phyloP scores from a whole-genome alignment of 805 yeast genomes.

The Saturnispora quitensis region DNA sequence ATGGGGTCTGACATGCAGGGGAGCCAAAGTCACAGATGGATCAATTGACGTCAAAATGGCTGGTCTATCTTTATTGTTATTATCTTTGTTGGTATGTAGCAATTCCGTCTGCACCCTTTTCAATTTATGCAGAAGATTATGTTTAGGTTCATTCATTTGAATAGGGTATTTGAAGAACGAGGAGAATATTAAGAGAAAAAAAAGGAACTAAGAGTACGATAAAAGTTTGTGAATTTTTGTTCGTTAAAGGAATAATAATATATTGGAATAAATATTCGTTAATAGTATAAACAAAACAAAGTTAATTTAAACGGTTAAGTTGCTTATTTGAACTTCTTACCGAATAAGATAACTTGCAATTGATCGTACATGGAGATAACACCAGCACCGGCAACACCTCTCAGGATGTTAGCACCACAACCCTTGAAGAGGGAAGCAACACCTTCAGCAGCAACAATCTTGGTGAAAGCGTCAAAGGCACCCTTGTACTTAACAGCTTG shows the following conservation, averaged over 20 bases:
- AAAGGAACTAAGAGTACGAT: not conserved
- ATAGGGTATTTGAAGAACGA: not conserved
- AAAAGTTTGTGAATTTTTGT: not conserved
- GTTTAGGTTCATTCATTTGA: not conserved
- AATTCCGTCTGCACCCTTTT: not conserved
- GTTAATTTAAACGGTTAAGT: conserved; percentile 12
- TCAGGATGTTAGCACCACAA: conserved; percentile 98
- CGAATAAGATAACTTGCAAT: conserved; percentile 88
- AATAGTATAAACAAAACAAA: conserved; percentile 7
- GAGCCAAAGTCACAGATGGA: not conserved
- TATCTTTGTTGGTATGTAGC: not conserved
- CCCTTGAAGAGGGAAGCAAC: conserved; percentile 90
- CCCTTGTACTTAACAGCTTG: conserved; percentile 95
- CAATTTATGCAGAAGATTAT: not conserved
- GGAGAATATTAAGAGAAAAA: too few species aligned
- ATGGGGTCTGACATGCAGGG: conserved; percentile 1
- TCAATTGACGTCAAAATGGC: not conserved
- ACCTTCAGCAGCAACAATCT: conserved; percentile 97
- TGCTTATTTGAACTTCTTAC: conserved; percentile 80
- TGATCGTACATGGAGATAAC: conserved; percentile 97
- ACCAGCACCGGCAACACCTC: conserved; percentile 99
- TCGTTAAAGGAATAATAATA: conserved; percentile 1
- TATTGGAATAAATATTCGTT: conserved; percentile 9
- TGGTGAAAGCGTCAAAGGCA: conserved; percentile 85
- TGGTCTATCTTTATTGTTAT: not conserved